Percentiles rank a stretch among this genome's conserved stretches.
Conservation (phyloP, 2,329 filamentous ascomycete species). For the Monilinia laxa region DNA sequence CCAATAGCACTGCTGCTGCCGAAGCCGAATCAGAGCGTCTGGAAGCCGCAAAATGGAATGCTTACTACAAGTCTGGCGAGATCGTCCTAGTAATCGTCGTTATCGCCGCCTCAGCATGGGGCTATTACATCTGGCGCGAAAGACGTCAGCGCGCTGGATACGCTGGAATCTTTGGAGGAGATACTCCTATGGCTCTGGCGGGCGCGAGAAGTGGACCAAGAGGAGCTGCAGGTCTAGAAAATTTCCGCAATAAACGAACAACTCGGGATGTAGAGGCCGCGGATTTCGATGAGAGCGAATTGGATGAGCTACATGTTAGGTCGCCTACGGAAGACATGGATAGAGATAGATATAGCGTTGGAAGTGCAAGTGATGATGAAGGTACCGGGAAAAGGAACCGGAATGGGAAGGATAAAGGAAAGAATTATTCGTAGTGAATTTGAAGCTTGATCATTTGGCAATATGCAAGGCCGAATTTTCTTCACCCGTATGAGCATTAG, state of each 20-base stretch:
- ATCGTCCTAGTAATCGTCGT: slow-evolving; percentile 66
- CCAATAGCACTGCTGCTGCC: slow-evolving; percentile 64
- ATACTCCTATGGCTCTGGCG: slow-evolving; percentile 37
- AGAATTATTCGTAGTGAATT: slow-evolving; percentile 23
- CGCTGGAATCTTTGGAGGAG: slow-evolving; percentile 43
- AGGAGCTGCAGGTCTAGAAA: slow-evolving; percentile 45
- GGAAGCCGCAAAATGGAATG: slow-evolving; percentile 66
- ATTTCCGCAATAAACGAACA: slow-evolving; percentile 49
- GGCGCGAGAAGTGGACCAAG: slow-evolving; percentile 33
- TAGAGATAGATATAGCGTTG: slow-evolving; percentile 56
- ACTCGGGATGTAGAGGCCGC: slow-evolving; percentile 59
- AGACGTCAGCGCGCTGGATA: slow-evolving; percentile 58
- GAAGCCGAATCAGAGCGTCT: slow-evolving; percentile 62
- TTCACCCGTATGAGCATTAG: slow-evolving; percentile 3
- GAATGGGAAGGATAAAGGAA: slow-evolving; percentile 30
- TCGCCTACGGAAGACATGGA: slow-evolving; percentile 41
- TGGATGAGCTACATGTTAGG: slow-evolving; percentile 56
- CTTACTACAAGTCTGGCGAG: slow-evolving; percentile 71
- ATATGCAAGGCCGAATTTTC: neutral
- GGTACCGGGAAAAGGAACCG: slow-evolving; percentile 32
- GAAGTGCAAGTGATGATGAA: slow-evolving; percentile 57
- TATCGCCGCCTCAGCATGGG: slow-evolving; percentile 61
- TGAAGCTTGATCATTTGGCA: neutral
- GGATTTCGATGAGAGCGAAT: slow-evolving; percentile 65
- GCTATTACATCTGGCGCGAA: slow-evolving; percentile 63